Evolutionary conservation across 208 protist genomes (phyloP), one percentile per base, ranked within the genome.

Genomic region (Vickermania spadyakhi): DNA sequence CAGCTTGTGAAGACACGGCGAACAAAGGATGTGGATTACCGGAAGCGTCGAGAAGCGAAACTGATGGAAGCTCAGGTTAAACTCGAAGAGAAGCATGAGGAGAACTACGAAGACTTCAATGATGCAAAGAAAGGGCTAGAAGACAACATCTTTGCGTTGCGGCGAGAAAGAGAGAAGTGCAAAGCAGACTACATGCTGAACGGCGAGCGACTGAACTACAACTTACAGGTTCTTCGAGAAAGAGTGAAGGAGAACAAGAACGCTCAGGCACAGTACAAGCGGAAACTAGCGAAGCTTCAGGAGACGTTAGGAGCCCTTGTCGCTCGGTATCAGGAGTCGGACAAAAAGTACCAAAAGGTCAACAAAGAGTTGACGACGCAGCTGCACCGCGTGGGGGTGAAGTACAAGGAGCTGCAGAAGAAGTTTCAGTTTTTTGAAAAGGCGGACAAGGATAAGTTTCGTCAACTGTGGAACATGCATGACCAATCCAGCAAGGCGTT

Each of bases 201-300:
- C 67, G 89, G 84, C 18, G 92, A 98, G 72, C 96, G 97, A 28
- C 85, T 98, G 25, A 94, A 90, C 36, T 98, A 98, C 82, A 98
- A 98, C 80, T 69, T 97, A 57, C 91, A 97, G 63, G 92, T 98
- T 31, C 87, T 98, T 50, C 79, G 81, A 22, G 93, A 97, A 69
- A 82, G 96, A 2, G 92, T 98, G 27, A 89, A 94, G 64, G 96
- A 98, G 64, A 98, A 97, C 79, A 88, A 89, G 27, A 88, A 64
- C 52, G 94, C 93, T n/a, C 89, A 97, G 72, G 73, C 73, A 21
- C 73, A 95, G 70, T 94, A 98, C 75, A 97, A 97, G 74, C 75
- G 87, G 21, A 97, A 95, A 70, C 73, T 97, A 4, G 83, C 77
- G 27, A 69, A 78, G 23, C 77, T 96, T 53, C 81, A 92, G 64